phyloP scores from a whole-genome alignment of 345 rosid species.

The Aquilaria malaccensis region DNA sequence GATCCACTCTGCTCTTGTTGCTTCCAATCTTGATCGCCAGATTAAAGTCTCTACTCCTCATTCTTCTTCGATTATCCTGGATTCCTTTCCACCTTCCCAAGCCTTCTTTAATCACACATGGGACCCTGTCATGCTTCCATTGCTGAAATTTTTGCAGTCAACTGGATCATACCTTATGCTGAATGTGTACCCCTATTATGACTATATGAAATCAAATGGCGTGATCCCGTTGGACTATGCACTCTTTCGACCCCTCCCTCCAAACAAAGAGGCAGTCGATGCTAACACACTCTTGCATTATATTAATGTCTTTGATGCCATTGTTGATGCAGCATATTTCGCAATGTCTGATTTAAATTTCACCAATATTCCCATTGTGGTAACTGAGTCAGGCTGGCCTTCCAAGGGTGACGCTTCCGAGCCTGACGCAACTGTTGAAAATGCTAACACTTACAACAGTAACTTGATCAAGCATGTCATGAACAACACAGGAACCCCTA shows the following conservation, averaged over 20 bases:
- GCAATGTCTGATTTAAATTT: constrained; percentile 78
- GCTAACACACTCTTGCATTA: constrained; percentile 91
- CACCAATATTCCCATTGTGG: constrained; percentile 75
- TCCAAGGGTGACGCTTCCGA: constrained; percentile 79
- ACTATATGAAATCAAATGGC: constrained; percentile 67
- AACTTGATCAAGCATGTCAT: constrained; percentile 85
- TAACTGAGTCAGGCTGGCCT: constrained; percentile 95
- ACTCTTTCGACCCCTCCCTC: constrained; percentile 84
- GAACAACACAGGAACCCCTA: constrained; percentile 91
- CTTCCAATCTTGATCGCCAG: constrained; percentile 77
- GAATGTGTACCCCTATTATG: constrained; percentile 86
- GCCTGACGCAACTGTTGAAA: constrained; percentile 65
- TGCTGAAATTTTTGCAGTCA: constrained; percentile 77
- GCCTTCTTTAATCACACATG: constrained; percentile 93
- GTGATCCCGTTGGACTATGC: constrained; percentile 87
- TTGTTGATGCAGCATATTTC: constrained; percentile 89
- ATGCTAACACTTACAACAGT: constrained; percentile 91
- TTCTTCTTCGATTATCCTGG: constrained; percentile 80
- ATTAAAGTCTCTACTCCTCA: constrained; percentile 91
- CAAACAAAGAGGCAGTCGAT: constrained; percentile 94
- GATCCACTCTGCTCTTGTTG: constrained; percentile 84
- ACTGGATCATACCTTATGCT: constrained; percentile 81
- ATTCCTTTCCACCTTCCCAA: constrained; percentile 98
- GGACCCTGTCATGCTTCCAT: constrained; percentile 89
- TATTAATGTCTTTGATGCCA: constrained; percentile 89